phyloP scores from a whole-genome alignment of 177 flowering plant genomes.

The Vitis hybrid region DNA sequence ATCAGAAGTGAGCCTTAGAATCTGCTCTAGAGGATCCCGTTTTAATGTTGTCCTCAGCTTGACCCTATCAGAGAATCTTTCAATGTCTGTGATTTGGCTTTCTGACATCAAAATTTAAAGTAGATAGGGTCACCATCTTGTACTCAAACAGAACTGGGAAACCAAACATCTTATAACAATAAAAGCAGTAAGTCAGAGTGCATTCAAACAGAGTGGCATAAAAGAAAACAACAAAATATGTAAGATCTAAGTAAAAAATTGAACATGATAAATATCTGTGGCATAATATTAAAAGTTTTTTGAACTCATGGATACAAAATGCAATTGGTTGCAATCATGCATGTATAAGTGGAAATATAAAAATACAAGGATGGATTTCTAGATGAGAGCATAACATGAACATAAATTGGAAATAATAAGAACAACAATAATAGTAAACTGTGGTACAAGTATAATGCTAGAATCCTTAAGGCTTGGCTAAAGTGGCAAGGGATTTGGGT shows the following conservation, averaged over 20 bases:
- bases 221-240: background rate
- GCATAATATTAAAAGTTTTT: background rate
- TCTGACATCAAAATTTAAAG: conserved; percentile 19
- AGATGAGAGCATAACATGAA: background rate
- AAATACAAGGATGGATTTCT: background rate
- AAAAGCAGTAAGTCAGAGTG: background rate
- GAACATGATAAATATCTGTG: background rate
- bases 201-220: background rate
- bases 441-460: no score
- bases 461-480: no score
- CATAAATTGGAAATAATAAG: background rate
- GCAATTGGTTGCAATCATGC: background rate
- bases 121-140: background rate
- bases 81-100: conserved; percentile 28
- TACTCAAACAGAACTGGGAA: background rate
- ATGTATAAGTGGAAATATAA: background rate
- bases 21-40: conserved; percentile 22
- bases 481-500: no score
- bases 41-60: conserved; percentile 16
- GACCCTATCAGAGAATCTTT: conserved; percentile 32
- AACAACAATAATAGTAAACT: no score
- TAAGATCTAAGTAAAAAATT: conserved; percentile 1
- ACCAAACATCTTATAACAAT: background rate
- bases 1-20: conserved; percentile 21
- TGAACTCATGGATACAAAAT: background rate